Conservation (phyloP, 129 eudicot genomes). For the Oenanthe sinensis region DNA sequence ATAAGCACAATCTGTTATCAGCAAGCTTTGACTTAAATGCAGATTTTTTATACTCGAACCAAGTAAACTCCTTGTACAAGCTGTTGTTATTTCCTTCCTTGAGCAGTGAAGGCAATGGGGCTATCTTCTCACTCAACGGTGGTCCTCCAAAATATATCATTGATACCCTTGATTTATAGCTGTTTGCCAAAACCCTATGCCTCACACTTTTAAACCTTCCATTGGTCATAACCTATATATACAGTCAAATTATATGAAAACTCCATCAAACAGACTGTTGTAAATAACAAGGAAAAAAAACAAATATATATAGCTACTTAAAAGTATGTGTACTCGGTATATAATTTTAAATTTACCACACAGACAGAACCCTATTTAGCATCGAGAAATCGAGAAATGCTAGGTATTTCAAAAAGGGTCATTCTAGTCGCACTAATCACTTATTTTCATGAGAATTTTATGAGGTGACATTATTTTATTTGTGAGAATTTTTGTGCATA, state of each 20-base stretch:
- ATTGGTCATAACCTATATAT: constrained; percentile 51
- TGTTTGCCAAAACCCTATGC: constrained; percentile 50
- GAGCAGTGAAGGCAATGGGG: constrained; percentile 47
- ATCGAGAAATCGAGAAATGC: too few relatives aligned
- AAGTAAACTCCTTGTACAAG: constrained; percentile 88
- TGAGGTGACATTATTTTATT: too few relatives aligned
- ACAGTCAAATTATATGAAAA: background rate
- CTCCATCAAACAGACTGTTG: background rate
- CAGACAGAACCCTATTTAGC: background rate
- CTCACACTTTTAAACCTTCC: constrained; percentile 55
- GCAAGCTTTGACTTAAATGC: constrained; percentile 64
- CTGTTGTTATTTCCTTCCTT: constrained; percentile 44
- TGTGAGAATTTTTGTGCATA: too few relatives aligned
- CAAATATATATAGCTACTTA: background rate
- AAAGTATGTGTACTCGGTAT: background rate
- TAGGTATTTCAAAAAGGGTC: too few relatives aligned
- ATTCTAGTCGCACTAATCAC: too few relatives aligned
- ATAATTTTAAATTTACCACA: background rate
- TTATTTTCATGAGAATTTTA: too few relatives aligned
- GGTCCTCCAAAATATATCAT: constrained; percentile 66
- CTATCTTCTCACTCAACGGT: constrained; percentile 56
- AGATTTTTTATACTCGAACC: constrained; percentile 86
- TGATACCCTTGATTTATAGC: constrained; percentile 38
- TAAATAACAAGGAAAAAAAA: background rate
- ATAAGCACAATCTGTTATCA: constrained; percentile 59